These are phyloP conservation scores for Ascochyta clinopodiicola DNA, from an alignment of 2,329 filamentous ascomycete species.

Conservation along the genomic window DNA sequence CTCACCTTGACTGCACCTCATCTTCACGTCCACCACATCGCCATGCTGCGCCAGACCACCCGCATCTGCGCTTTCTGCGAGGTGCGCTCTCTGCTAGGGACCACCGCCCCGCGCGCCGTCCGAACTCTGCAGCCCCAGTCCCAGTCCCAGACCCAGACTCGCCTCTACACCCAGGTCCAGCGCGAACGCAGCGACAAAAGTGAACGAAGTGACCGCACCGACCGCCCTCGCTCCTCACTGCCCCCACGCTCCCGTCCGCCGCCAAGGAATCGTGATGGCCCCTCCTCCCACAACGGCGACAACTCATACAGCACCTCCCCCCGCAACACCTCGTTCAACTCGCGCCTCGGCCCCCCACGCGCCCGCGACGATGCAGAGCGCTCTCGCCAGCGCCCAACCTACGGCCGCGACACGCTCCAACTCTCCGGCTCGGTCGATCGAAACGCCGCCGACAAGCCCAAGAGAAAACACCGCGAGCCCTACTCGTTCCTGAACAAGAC, in stretches of 20 bases:
- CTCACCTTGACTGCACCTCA: no score
- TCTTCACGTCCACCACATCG: not conserved
- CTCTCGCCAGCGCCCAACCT: slow-evolving; percentile 13
- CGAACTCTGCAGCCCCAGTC: slow-evolving; percentile 8
- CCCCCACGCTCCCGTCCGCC: slow-evolving; percentile 17
- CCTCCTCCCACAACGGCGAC: slow-evolving; percentile 40
- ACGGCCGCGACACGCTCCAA: slow-evolving; percentile 51
- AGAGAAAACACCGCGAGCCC: slow-evolving; percentile 36
- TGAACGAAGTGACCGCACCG: slow-evolving; percentile 13
- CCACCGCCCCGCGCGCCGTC: slow-evolving; percentile 28
- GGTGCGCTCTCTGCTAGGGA: slow-evolving; percentile 35
- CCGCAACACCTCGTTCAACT: slow-evolving; percentile 7
- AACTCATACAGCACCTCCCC: slow-evolving; percentile 28
- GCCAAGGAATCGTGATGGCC: slow-evolving; percentile 39
- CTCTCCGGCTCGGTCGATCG: slow-evolving; percentile 52
- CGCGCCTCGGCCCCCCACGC: not conserved
- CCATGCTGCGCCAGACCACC: slow-evolving; percentile 41
- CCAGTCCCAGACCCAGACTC: slow-evolving; percentile 29
- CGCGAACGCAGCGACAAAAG: slow-evolving; percentile 15
- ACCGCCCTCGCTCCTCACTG: slow-evolving; percentile 11
- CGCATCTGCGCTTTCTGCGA: slow-evolving; percentile 54
- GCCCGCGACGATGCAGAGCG: slow-evolving; percentile 5
- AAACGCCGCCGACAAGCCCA: slow-evolving; percentile 28
- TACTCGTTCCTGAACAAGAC: slow-evolving; percentile 46
- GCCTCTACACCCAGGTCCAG: slow-evolving; percentile 47